A percentile compares a stretch with the other conserved stretches of the same genome.
Evolutionary conservation across 1,139 yeast species (phyloP).

Genomic region (Nakaseomyces kungkrabaensis): DNA sequence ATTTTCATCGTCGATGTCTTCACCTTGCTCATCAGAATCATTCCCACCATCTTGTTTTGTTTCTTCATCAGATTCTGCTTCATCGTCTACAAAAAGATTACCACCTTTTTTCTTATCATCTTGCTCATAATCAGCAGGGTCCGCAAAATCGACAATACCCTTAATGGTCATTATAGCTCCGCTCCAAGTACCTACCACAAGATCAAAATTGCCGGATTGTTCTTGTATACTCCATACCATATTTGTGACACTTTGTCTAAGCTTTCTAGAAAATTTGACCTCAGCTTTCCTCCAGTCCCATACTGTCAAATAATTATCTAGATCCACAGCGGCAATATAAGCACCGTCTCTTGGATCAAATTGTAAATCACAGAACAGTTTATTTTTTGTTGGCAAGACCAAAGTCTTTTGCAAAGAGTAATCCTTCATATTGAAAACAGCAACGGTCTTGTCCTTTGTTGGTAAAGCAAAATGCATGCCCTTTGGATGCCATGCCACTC

Average conservation of each 20-base stretch:
- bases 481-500: constrained; percentile 50
- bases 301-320: constrained; percentile 42
- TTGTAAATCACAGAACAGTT: constrained; percentile 39
- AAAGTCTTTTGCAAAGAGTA: constrained; percentile 18
- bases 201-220: constrained; percentile 19
- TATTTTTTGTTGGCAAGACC: constrained; percentile 21
- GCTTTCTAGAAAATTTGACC: constrained; percentile 21
- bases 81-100: constrained; percentile 23
- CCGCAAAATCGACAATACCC: constrained; percentile 23
- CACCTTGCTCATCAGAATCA: constrained; percentile 16
- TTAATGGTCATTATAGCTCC: constrained; percentile 41
- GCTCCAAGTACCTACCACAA: constrained; percentile 41
- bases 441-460: constrained; percentile 31
- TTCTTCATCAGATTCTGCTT: constrained; percentile 27
- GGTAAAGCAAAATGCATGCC: constrained; percentile 60
- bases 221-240: constrained; percentile 27
- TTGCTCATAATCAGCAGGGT: constrained; percentile 5
- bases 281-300: constrained; percentile 39
- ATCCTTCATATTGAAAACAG: constrained; percentile 19
- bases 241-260: constrained; percentile 26
- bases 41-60: constrained; percentile 17
- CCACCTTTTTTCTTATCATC: constrained; percentile 6
- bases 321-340: constrained; percentile 45
- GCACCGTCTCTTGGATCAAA: constrained; percentile 51
- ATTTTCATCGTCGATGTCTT: constrained; percentile 23